phyloP scores from a whole-genome alignment of 768 basidiomycete species.

The Naematelia encephala region DNA sequence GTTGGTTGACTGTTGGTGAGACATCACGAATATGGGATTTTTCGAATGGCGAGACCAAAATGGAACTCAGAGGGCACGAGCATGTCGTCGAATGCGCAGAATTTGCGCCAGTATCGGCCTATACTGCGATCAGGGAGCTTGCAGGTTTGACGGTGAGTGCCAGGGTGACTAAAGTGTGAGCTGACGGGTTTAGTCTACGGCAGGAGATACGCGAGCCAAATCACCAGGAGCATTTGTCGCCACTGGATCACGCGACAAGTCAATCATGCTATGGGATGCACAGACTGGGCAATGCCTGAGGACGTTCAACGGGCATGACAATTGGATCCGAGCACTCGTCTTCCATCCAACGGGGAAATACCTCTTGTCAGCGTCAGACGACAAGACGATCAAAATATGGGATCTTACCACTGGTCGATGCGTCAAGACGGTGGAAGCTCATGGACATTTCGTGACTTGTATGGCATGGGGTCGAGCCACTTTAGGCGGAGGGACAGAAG shows the following conservation, averaged over 20 bases:
- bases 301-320: slow-evolving; percentile 67
- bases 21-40: slow-evolving; percentile 75
- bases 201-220: slow-evolving; percentile 53
- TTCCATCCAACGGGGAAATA: slow-evolving; percentile 89
- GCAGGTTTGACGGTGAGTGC: slow-evolving; percentile 64
- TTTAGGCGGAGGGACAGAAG: slow-evolving; percentile 30
- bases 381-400: slow-evolving; percentile 88
- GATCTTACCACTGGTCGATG: slow-evolving; percentile 80
- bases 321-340: slow-evolving; percentile 81
- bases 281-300: slow-evolving; percentile 74
- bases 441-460: slow-evolving; percentile 75
- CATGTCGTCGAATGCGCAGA: slow-evolving; percentile 77
- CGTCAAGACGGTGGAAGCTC: slow-evolving; percentile 80
- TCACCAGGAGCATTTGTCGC: slow-evolving; percentile 60
- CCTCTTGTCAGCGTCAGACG: slow-evolving; percentile 85
- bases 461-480: slow-evolving; percentile 70
- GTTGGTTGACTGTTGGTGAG: slow-evolving; percentile 50
- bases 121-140: slow-evolving; percentile 72
- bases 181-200: slow-evolving; percentile 46
- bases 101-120: slow-evolving; percentile 74
- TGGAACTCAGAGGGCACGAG: slow-evolving; percentile 81
- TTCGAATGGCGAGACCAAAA: slow-evolving; percentile 68
- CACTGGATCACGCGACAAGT: slow-evolving; percentile 86
- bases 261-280: slow-evolving; percentile 86
- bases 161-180: neutral